Base-by-base conservation (phyloP, 768 basidiomycete genomes). In the Amylocystis lapponica region DNA sequence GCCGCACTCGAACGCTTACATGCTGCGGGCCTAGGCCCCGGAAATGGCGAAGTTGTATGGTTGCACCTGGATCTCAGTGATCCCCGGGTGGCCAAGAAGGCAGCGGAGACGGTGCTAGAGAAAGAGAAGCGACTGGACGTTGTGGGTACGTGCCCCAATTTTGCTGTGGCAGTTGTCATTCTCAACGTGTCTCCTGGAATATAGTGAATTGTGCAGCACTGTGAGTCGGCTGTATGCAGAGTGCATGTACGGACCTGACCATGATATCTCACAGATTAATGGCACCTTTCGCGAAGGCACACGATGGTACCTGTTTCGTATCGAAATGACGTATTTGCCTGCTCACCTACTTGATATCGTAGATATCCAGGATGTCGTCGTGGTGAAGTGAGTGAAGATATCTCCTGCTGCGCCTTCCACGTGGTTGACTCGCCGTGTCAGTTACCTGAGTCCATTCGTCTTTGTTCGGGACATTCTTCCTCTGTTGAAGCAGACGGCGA, bases 111-210 rank as follows among this genome's bases (percentile, higher is more conserved):
- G 27, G 73, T 82, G 46, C 50, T 77, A 58, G 53, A 40, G 43
- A 68, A 57, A 51, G 81, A 83, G 53, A 57, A 57, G 30, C 65
- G 79, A 22, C 52, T 83, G 42, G 80, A 83, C 52, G 63, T 80
- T 7, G 53, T 83, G 11, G 49, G 79, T 79, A 44, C 47, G 71
- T 64, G 1, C 22, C 11, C 22, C 16, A 14, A 3, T 21, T 30
- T 20, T 19, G 16, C 10, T 7, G 5, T 5, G 16, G 16, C 9
- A 16, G 6, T 6, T 29, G 26, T 30, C n/a, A 41, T 11, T 12
- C 16, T 22, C 27, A 19, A 17, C 11, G 21, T 12, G 5, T 25
- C 26, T 4, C 4, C 14, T 13, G 20, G 13, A 2, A 3, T 2
- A 9, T 14, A 45, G 43, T 45, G 4, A 45, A 45, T 17, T 27